phyloP scores from a whole-genome alignment of 225 moss, liverwort and hornwort species.

The Antitrichia curtipendula region DNA sequence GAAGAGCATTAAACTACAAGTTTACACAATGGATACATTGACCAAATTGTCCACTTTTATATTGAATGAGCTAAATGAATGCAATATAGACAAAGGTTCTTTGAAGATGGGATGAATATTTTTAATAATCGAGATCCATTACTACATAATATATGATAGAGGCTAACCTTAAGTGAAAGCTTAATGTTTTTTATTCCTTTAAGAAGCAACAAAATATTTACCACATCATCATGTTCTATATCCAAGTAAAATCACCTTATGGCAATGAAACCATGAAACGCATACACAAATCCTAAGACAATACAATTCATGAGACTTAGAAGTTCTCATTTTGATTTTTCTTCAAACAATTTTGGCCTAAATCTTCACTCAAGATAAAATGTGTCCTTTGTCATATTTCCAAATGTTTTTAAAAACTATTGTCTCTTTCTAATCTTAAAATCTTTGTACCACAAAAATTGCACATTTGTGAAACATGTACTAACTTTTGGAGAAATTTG shows the following conservation, averaged over 20 bases:
- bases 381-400: neutral
- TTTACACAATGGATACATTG: neutral
- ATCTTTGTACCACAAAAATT: neutral
- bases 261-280: accelerated
- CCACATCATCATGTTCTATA: no score
- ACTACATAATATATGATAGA: neutral
- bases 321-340: neutral
- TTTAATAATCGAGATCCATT: accelerated
- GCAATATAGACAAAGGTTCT: neutral
- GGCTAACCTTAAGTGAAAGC: accelerated
- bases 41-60: neutral
- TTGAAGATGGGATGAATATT: neutral
- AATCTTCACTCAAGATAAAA: neutral
- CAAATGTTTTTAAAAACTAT: neutral
- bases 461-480: neutral
- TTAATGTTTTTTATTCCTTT: neutral
- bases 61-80: neutral
- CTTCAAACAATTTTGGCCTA: neutral
- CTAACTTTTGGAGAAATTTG: neutral
- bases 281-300: neutral
- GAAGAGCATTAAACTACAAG: neutral
- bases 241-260: neutral
- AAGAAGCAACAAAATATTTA: no score
- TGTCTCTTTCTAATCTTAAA: no score
- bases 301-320: accelerated